These are phyloP conservation scores for Taphrina flavorubra DNA, from an alignment of 1,139 yeast genomes.

Conservation along the genomic window DNA sequence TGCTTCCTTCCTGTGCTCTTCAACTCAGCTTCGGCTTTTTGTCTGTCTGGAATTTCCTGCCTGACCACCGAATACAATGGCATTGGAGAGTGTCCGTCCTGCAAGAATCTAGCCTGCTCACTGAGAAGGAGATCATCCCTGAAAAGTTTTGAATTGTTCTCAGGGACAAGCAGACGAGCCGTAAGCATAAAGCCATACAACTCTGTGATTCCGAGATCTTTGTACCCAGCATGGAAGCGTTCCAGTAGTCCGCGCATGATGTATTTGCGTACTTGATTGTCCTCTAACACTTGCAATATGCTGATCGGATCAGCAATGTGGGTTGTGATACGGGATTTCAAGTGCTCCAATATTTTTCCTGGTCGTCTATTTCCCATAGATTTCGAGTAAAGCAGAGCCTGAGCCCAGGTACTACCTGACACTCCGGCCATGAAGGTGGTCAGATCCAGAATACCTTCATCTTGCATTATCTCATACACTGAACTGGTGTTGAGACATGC, in stretches of 20 bases:
- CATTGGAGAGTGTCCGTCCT: constrained; percentile 46
- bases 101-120: constrained; percentile 43
- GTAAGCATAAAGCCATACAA: constrained; percentile 47
- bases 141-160: constrained; percentile 40
- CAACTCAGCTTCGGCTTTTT: constrained; percentile 14
- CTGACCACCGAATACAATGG: constrained; percentile 47
- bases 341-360: constrained; percentile 42
- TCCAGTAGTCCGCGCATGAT: constrained; percentile 46
- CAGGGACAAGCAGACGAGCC: constrained; percentile 46
- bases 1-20: constrained; percentile 16
- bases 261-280: constrained; percentile 45
- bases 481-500: constrained; percentile 47
- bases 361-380: constrained; percentile 43
- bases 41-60: constrained; percentile 45
- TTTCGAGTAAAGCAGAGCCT: constrained; percentile 45
- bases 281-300: constrained; percentile 44
- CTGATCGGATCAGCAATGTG: constrained; percentile 47
- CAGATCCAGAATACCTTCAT: constrained; percentile 46
- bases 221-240: constrained; percentile 42
- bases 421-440: constrained; percentile 47
- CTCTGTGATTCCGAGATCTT: constrained; percentile 45
- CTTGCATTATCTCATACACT: constrained; percentile 43
- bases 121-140: constrained; percentile 45
- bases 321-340: constrained; percentile 44
- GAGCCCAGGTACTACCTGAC: constrained; percentile 47